Conservation (phyloP, 2,329 filamentous ascomycete species). For the Diplodia sapinea region DNA sequence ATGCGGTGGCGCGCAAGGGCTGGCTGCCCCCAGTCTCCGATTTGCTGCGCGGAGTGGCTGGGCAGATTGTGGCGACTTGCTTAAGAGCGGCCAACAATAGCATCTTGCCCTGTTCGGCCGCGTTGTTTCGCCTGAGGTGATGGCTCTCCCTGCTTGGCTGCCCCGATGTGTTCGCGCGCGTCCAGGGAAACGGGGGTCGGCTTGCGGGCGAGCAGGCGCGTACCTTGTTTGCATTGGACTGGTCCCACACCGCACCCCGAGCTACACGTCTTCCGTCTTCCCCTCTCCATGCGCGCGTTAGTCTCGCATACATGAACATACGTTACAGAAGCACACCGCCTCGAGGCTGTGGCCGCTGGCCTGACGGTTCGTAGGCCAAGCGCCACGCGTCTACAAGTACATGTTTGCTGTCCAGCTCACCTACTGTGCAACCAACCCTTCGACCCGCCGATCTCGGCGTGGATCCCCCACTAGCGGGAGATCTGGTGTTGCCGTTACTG, state of each 20-base stretch:
- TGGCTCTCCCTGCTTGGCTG: not conserved
- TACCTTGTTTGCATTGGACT: constrained; percentile 5
- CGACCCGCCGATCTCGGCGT: constrained; percentile 15
- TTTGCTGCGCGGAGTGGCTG: not conserved
- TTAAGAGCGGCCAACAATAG: not conserved
- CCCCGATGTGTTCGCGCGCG: not conserved
- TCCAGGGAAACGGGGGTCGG: not conserved
- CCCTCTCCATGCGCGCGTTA: constrained; percentile 14
- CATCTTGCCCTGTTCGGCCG: not conserved
- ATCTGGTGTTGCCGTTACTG: constrained; percentile 22
- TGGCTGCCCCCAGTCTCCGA: not conserved
- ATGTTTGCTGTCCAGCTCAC: not conserved
- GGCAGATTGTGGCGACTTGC: not conserved
- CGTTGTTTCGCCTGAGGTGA: not conserved
- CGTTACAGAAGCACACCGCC: constrained; percentile 8
- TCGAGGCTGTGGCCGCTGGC: not conserved
- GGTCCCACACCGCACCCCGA: not conserved
- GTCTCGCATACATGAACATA: constrained; percentile 9
- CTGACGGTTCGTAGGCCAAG: not conserved
- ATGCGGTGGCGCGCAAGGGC: not conserved
- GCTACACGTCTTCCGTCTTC: no score
- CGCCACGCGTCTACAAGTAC: not conserved
- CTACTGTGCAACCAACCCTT: not conserved
- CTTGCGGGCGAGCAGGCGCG: not conserved
- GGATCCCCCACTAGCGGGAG: constrained; percentile 6